Base-by-base conservation (phyloP, 352 stramenopile species). In the Nothophytophthora sp. region DNA sequence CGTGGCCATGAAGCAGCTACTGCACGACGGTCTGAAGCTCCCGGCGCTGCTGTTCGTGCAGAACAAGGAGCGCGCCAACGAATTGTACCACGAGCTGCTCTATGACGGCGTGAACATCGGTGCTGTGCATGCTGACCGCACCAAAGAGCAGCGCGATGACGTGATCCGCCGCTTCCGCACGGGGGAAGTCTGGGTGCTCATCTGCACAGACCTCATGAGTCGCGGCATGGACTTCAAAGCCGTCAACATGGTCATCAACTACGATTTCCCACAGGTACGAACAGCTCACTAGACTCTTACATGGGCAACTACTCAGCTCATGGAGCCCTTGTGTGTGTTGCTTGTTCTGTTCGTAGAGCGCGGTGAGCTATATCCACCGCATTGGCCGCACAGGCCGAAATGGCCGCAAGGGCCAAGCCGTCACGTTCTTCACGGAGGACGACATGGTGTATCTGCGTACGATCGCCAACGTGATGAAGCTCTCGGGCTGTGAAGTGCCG, bases 171-270 rank as follows among this genome's bases (percentile, higher is more conserved):
- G 96, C 50, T 99, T 99, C 73, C 92, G 97, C 12, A 90, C 76
- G n/a, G 97, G 97, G 28, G 82, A 96, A 23, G 93, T 98, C 16
- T 99, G 97, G 97, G 81, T 99, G 16, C 80, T 99, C 22, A 99
- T 99, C 50, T 98, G 93, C 48, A 99, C 98, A n/a, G 98, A 99
- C 63, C 70, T 99, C 7, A 97, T 99, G 68, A 97, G 89, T 20
- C 82, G 98, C 59, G 98, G 98, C 61, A 98, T 99, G 59, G 97
- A 99, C 79, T 99, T 99, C 63, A 98, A 98, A 73, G 97, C 92
- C 15, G 96, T 99, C 5, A 99, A 99, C 56, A 98, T 98, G 85
- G 97, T 99, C 7, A 98, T 99, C 67, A 99, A 99, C 73, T 99
- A 99, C 63, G 97, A 99, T 73, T 97, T 99, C 56, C 97, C 98